Conservation (phyloP, 306 rosid genomes). For the Prinsepia uniflora region DNA sequence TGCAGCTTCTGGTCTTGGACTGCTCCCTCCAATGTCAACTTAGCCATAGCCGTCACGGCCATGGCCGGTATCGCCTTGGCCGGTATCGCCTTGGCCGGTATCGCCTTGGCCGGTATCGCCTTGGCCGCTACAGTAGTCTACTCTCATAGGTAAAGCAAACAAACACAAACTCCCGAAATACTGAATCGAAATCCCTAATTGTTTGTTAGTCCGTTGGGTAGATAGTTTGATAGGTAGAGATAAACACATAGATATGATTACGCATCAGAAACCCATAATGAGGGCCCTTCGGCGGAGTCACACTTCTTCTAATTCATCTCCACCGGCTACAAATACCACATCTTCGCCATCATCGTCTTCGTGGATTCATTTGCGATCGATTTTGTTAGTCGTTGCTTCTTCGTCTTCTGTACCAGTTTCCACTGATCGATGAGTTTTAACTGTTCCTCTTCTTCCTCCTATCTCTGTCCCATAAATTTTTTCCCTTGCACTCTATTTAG, state of each 20-base stretch:
- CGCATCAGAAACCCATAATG: slow-evolving; percentile 26
- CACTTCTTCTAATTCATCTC: slow-evolving; percentile 27
- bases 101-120: slow-evolving; percentile 37
- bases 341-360: slow-evolving; percentile 19
- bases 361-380: slow-evolving; percentile 30
- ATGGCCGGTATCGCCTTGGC: slow-evolving; percentile 38
- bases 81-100: slow-evolving; percentile 43
- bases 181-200: neutral
- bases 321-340: slow-evolving; percentile 21
- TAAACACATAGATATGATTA: slow-evolving; percentile 13
- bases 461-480: neutral
- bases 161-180: neutral
- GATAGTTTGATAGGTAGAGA: neutral
- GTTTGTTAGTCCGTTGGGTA: neutral
- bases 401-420: slow-evolving; percentile 21
- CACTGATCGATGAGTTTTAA: slow-evolving; percentile 24
- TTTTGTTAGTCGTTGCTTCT: slow-evolving; percentile 26
- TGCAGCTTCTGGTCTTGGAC: slow-evolving; percentile 25
- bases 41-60: slow-evolving; percentile 35
- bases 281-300: slow-evolving; percentile 27
- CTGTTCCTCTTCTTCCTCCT: slow-evolving; percentile 14
- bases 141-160: slow-evolving; percentile 27
- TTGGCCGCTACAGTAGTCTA: slow-evolving; percentile 38
- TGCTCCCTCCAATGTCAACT: slow-evolving; percentile 31
- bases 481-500: neutral